Evolutionary conservation across 179 eudicot species (phyloP).

Genomic region (Actinidia polygama): DNA sequence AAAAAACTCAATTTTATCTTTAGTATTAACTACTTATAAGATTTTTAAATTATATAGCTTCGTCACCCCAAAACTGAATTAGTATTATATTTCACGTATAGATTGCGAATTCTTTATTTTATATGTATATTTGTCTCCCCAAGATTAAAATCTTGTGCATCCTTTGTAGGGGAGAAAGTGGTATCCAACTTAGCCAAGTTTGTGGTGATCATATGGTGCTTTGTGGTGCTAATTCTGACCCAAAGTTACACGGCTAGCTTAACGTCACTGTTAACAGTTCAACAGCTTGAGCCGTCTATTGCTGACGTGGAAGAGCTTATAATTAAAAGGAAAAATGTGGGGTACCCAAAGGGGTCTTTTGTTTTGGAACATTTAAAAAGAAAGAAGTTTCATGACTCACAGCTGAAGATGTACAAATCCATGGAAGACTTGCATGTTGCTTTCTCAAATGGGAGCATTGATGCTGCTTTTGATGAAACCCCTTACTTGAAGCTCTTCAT

Average conservation of each 20-base stretch:
- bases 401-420: conserved; percentile 29
- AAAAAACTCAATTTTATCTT: too few species aligned
- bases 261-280: conserved; percentile 56
- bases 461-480: conserved; percentile 57
- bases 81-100: too few species aligned
- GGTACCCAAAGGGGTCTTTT: conserved; percentile 48
- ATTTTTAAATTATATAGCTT: too few species aligned
- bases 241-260: conserved; percentile 66
- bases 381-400: conserved; percentile 30
- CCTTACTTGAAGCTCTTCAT: conserved; percentile 55
- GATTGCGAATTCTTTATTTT: too few species aligned
- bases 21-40: too few species aligned
- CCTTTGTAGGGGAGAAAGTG: too few species aligned
- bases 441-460: conserved; percentile 46
- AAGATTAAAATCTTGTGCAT: too few species aligned
- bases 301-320: conserved; percentile 33
- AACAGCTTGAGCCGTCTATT: conserved; percentile 40
- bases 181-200: too few species aligned
- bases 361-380: conserved; percentile 31
- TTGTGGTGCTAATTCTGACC: conserved; percentile 54
- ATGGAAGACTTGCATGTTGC: conserved; percentile 34
- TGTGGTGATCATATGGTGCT: conserved; percentile 31
- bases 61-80: too few species aligned
- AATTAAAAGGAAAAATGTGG: conserved; percentile 33
- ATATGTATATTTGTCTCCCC: too few species aligned